Percentiles rank a stretch among this genome's conserved stretches.
Evolutionary conservation across 768 basidiomycete species (phyloP).

Genomic region (Russula abietina): DNA sequence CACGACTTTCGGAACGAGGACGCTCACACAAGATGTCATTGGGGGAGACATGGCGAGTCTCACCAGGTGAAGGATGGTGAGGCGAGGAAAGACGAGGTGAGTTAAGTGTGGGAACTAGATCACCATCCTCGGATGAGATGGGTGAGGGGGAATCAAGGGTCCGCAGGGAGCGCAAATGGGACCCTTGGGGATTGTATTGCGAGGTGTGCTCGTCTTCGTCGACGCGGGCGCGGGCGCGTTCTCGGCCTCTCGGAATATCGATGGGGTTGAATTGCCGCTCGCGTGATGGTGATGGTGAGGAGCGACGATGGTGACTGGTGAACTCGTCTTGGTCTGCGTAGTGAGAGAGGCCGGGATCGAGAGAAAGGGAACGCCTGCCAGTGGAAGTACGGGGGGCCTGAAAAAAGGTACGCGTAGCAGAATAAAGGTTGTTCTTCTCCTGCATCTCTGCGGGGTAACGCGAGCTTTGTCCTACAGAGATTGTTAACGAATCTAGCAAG

Average conservation of each 20-base stretch:
- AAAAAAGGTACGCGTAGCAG: constrained; percentile 68
- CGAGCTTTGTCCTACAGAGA: constrained; percentile 44
- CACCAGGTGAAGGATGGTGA: not conserved
- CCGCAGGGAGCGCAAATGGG: constrained; percentile 25
- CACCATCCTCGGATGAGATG: constrained; percentile 18
- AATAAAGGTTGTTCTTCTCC: constrained; percentile 77
- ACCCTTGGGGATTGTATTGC: constrained; percentile 28
- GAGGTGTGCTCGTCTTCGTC: constrained; percentile 29
- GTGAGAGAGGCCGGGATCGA: constrained; percentile 48
- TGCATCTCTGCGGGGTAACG: constrained; percentile 38
- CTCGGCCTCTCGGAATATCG: constrained; percentile 13
- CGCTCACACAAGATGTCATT: not conserved
- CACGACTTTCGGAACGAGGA: constrained; percentile 19
- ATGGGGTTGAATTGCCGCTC: not conserved
- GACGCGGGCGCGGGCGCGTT: constrained; percentile 25
- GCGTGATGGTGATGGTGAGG: not conserved
- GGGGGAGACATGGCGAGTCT: not conserved
- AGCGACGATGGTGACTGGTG: constrained; percentile 32
- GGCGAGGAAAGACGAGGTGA: not conserved
- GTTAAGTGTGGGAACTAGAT: not conserved
- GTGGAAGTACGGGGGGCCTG: constrained; percentile 41
- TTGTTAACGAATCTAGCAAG: constrained; percentile 19
- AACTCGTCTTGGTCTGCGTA: constrained; percentile 36
- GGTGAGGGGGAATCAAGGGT: constrained; percentile 27
- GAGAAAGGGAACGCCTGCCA: constrained; percentile 44